Percentiles rank a stretch among this genome's conserved stretches.
phyloP scores from a whole-genome alignment of 306 rosid genomes.

The Gleditsia sinensis region DNA sequence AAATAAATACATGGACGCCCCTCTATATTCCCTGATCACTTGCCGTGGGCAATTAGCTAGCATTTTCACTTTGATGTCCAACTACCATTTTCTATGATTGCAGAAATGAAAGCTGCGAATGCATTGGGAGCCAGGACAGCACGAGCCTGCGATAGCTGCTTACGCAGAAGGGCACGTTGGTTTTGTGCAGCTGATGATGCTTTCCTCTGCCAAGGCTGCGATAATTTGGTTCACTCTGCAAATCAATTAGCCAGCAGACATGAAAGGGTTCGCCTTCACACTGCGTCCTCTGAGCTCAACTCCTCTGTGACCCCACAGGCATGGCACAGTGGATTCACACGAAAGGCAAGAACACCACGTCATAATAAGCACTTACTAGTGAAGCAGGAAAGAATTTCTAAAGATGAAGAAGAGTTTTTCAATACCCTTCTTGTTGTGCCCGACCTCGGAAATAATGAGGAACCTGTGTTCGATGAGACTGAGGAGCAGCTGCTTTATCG shows the following conservation, averaged over 20 bases:
- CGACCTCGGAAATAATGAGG: conserved; percentile 70
- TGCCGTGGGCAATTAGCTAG: neutral
- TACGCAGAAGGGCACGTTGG: conserved; percentile 75
- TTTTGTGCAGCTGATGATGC: conserved; percentile 92
- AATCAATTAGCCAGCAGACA: conserved; percentile 81
- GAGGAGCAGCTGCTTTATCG: conserved; percentile 59
- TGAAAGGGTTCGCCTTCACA: conserved; percentile 72
- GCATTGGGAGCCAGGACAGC: conserved; percentile 76
- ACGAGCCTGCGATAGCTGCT: conserved; percentile 84
- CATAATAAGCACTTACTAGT: conserved; percentile 37
- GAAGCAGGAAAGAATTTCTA: conserved; percentile 40
- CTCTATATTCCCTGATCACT: conserved; percentile 13
- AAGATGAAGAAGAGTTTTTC: conserved; percentile 40
- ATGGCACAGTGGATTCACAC: conserved; percentile 78
- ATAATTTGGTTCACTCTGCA: conserved; percentile 77
- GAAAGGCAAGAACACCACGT: conserved; percentile 85
- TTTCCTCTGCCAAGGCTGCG: conserved; percentile 81
- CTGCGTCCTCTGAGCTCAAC: conserved; percentile 49
- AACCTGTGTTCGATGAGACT: conserved; percentile 30
- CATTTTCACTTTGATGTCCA: neutral
- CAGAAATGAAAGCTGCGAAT: conserved; percentile 52
- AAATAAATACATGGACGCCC: conserved; percentile 24
- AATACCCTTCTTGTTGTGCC: conserved; percentile 68
- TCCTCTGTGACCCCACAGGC: conserved; percentile 40
- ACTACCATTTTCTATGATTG: conserved; percentile 33